Evolutionary conservation across 2,329 filamentous ascomycete species (phyloP), one percentile per base, ranked within the genome.

Genomic region (Aspergillus sp.): DNA sequence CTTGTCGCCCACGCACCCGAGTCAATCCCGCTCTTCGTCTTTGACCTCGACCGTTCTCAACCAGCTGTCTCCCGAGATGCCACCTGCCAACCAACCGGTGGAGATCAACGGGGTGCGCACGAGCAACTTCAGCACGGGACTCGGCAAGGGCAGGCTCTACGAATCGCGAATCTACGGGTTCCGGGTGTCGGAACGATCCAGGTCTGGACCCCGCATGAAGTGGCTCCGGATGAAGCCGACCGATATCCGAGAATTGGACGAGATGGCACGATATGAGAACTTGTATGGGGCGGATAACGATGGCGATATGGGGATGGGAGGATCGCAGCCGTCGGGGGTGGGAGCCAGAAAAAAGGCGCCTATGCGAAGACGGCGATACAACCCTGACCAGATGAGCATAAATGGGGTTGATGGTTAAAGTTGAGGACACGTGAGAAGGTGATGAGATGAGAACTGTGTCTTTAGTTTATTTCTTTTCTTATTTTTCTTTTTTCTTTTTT

Each of bases 111-210:
- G 93, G 59, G 83, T 96, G 59, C 84, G 88, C 51, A 81, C 86
- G 5, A 79, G 83, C 56, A 98, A 97, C 66, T 85, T 96, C 52
- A 90, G 86, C 1, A 90, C 93, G 0, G 89, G 90, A 1, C 76
- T 98, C 3, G 93, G 93, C 8, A 74, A 74, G 39, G 82, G 82
- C 46, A 89, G 83, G 65, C 88, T 96, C 58, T 97, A 97, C 69
- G 89, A 96, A 63, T 90, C 93, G 46, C 86, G 85, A 54, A 97
- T 98, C 64, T 98, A 97, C 69, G 93, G 93, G 27, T 98, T 98
- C 73, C 82, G 86, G 49, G 93, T 98, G 19, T 91, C 88, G 12
- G 93, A 97, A 68, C 78, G 90, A 45, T 88, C 93, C 34, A 82
- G 87, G 54, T 90, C 88, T 26, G 93, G 93, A 0, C 93, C 93